These are phyloP conservation scores for Aspergillus tubingensis DNA, from an alignment of 2,329 filamentous ascomycete genomes.

Conservation along the genomic window DNA sequence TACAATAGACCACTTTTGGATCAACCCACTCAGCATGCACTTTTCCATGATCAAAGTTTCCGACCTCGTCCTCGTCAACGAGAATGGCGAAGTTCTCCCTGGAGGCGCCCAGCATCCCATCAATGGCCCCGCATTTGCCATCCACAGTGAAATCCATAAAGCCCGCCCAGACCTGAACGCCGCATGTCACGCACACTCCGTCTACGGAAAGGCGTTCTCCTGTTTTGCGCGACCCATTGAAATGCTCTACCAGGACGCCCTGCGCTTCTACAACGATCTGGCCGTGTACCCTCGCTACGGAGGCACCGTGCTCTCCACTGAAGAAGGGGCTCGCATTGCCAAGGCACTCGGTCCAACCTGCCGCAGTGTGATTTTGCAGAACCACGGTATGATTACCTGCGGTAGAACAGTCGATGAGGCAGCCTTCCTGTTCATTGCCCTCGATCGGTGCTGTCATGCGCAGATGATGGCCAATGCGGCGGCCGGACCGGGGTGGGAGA, in stretches of 20 bases:
- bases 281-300: constrained; percentile 20
- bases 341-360: constrained; percentile 58
- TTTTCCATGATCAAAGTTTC: constrained; percentile 48
- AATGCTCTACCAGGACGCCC: constrained; percentile 53
- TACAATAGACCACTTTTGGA: constrained; percentile 6
- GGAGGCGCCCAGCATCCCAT: constrained; percentile 41
- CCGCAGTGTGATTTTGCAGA: constrained; percentile 67
- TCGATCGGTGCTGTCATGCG: constrained; percentile 69
- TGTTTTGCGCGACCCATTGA: constrained; percentile 47
- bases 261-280: constrained; percentile 60
- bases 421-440: constrained; percentile 66
- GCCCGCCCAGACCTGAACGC: constrained; percentile 58
- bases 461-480: constrained; percentile 71
- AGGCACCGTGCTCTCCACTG: constrained; percentile 55
- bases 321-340: constrained; percentile 67
- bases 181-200: constrained; percentile 49
- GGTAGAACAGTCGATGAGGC: constrained; percentile 74
- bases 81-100: constrained; percentile 47
- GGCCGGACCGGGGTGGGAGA: constrained; percentile 52
- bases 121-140: constrained; percentile 52
- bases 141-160: constrained; percentile 48
- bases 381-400: constrained; percentile 72
- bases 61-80: constrained; percentile 49
- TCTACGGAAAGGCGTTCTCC: constrained; percentile 50
- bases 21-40: constrained; percentile 34